Percentiles rank a stretch among this genome's conserved stretches.
phyloP scores from a whole-genome alignment of 2,329 filamentous ascomycete genomes.

The Tolypocladium endophyticum region DNA sequence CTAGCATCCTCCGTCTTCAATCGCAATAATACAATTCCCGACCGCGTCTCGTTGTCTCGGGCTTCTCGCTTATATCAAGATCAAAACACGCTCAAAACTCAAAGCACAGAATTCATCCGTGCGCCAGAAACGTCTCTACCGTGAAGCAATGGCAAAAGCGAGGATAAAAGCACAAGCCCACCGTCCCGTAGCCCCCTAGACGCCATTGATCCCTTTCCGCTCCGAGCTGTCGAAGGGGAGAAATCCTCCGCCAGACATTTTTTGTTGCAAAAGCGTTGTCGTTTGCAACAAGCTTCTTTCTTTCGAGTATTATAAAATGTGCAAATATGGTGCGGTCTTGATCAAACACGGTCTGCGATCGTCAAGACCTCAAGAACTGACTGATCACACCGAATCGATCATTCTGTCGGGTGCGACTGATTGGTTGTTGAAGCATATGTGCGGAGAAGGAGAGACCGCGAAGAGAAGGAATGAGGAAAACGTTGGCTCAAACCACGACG shows the following conservation, averaged over 20 bases:
- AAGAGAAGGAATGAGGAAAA: constrained; percentile 16
- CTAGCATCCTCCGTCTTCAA: not conserved
- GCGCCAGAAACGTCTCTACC: not conserved
- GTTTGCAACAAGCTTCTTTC: not conserved
- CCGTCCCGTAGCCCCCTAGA: not conserved
- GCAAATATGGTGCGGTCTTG: constrained; percentile 5
- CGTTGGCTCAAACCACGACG: constrained; percentile 1
- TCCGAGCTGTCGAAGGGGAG: not conserved
- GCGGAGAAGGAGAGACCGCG: not conserved
- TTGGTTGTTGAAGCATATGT: constrained; percentile 1
- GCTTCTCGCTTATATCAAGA: not conserved
- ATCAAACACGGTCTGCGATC: constrained; percentile 3
- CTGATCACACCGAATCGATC: constrained; percentile 2
- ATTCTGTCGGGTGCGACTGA: constrained; percentile 2
- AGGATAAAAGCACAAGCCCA: not conserved
- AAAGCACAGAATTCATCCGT: not conserved
- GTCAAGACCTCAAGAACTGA: constrained; percentile 1
- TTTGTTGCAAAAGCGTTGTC: not conserved
- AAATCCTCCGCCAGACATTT: not conserved
- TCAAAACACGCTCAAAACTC: not conserved
- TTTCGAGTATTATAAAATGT: constrained; percentile 3
- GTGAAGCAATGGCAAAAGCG: not conserved
- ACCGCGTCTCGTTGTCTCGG: not conserved
- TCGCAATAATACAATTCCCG: not conserved
- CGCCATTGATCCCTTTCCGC: not conserved